Evolutionary conservation across 2,329 filamentous ascomycete genomes (phyloP).

Genomic region (Cordyceps pruinosa): DNA sequence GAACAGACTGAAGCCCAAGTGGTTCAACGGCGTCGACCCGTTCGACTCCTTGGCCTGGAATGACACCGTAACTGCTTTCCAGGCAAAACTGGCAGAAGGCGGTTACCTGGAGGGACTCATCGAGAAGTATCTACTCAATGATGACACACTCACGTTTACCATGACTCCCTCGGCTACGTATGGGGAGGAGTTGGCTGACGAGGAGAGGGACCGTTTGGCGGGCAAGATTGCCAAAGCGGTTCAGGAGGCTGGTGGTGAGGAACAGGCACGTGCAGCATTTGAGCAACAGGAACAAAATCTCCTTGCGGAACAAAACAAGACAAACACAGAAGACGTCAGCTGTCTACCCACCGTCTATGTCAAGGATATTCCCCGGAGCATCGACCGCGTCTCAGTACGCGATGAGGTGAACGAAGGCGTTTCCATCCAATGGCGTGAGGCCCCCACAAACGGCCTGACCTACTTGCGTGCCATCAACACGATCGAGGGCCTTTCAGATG

Average conservation of each 20-base stretch:
- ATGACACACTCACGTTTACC: conserved; percentile 83
- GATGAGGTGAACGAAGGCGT: conserved; percentile 61
- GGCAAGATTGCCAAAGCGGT: conserved; percentile 66
- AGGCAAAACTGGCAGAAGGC: conserved; percentile 64
- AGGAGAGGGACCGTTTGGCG: conserved; percentile 70
- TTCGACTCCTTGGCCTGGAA: conserved; percentile 91
- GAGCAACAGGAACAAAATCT: conserved; percentile 74
- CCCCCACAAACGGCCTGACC: conserved; percentile 89
- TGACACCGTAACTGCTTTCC: conserved; percentile 76
- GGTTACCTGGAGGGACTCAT: conserved; percentile 78
- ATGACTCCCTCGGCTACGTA: conserved; percentile 82
- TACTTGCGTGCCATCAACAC: conserved; percentile 89
- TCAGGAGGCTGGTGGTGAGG: conserved; percentile 60
- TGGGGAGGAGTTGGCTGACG: conserved; percentile 63
- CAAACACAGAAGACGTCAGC: conserved; percentile 76
- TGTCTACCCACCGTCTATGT: conserved; percentile 85
- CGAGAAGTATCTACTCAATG: conserved; percentile 84
- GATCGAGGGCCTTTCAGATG: conserved; percentile 71
- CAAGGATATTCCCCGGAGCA: conserved; percentile 75
- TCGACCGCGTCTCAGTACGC: conserved; percentile 52
- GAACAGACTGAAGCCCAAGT: conserved; percentile 80
- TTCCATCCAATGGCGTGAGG: conserved; percentile 82
- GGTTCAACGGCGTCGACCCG: conserved; percentile 93
- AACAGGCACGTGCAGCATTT: conserved; percentile 64
- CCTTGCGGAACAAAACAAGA: conserved; percentile 74